These are phyloP conservation scores for Cladosporium sp. DNA, from an alignment of 2,329 filamentous ascomycete genomes.

Conservation along the genomic window DNA sequence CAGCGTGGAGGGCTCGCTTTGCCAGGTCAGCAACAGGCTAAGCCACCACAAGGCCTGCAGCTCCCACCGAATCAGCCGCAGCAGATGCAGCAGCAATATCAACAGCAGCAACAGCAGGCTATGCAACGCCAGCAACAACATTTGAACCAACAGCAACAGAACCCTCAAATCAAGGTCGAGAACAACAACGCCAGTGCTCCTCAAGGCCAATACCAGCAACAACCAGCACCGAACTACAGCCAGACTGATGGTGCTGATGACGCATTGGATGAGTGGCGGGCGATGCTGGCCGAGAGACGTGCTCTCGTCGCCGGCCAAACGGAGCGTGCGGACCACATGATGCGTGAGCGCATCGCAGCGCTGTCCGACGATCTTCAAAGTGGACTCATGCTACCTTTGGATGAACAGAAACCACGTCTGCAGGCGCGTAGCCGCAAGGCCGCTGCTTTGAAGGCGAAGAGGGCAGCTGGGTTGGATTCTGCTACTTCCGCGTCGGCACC, in stretches of 20 bases:
- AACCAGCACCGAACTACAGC: constrained; percentile 37
- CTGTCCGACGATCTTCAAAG: constrained; percentile 66
- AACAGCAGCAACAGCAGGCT: constrained; percentile 35
- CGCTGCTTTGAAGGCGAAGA: constrained; percentile 8
- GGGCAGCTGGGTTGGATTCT: not conserved
- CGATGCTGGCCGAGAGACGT: constrained; percentile 55
- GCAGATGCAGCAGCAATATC: constrained; percentile 21
- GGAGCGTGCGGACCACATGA: constrained; percentile 60
- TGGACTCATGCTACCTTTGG: constrained; percentile 69
- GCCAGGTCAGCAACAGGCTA: constrained; percentile 25
- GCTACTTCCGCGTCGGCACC: not conserved
- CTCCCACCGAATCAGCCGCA: constrained; percentile 29
- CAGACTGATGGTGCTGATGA: constrained; percentile 29
- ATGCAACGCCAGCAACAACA: constrained; percentile 34
- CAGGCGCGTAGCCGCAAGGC: constrained; percentile 7
- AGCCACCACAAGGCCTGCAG: constrained; percentile 32
- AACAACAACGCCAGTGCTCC: constrained; percentile 23
- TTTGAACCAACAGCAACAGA: constrained; percentile 24
- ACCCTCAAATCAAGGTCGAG: constrained; percentile 34
- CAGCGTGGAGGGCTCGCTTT: constrained; percentile 33
- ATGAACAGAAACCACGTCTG: constrained; percentile 35
- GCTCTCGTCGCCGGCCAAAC: constrained; percentile 48
- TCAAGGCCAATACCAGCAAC: constrained; percentile 33
- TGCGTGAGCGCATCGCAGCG: constrained; percentile 63
- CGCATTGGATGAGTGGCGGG: constrained; percentile 52